Conservation (phyloP, 257 asterid species). For the Solanum acaule region DNA sequence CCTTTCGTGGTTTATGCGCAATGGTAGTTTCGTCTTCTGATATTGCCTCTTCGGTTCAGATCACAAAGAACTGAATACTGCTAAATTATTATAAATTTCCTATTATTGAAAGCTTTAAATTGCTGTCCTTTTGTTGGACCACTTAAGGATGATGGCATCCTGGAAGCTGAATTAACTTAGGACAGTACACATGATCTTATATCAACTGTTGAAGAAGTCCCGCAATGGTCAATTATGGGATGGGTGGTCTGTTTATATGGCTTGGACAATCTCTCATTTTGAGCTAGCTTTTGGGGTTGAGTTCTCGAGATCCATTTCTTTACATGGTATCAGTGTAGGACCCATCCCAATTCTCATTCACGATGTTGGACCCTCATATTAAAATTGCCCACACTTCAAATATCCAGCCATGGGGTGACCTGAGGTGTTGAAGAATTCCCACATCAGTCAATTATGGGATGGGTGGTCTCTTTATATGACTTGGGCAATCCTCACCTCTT, state of each 20-base stretch:
- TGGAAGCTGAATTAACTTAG: background rate
- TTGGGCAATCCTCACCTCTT: background rate
- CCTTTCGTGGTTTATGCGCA: slow-evolving; percentile 92
- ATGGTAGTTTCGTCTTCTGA: slow-evolving; percentile 39
- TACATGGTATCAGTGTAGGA: background rate
- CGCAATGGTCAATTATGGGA: background rate
- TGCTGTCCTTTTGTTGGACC: background rate
- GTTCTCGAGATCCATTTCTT: background rate
- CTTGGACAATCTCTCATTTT: background rate
- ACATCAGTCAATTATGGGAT: background rate
- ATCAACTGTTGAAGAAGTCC: background rate
- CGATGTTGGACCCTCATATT: background rate
- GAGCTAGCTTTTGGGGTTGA: background rate
- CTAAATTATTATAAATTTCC: background rate
- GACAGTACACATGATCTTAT: background rate
- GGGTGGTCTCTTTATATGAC: background rate
- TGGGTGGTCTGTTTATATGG: background rate
- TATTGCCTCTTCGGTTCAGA: background rate
- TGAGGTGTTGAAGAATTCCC: background rate
- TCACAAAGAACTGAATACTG: background rate
- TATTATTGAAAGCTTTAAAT: background rate
- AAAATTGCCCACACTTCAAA: background rate
- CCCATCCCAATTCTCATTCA: background rate
- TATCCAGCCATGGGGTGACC: background rate
- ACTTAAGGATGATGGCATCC: background rate